Evolutionary conservation across 169 alveolate species (phyloP), one percentile per base, ranked within the genome.

Genomic region (Plasmodium ovale): DNA sequence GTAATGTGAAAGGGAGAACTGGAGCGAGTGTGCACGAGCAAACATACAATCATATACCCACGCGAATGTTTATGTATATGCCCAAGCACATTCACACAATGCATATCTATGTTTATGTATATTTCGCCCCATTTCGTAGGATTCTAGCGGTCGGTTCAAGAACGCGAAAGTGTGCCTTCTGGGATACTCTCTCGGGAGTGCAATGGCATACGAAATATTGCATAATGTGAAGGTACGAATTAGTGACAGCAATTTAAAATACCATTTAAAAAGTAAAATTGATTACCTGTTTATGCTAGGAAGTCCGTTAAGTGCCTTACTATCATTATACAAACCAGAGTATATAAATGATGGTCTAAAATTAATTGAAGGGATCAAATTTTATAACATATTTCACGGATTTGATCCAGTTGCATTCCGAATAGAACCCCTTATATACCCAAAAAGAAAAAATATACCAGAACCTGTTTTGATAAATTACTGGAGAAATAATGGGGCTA

Each of bases 101-200:
- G 51, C 56, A 47, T 62, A 1, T 62, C n/a, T 62, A 16, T 31
- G 25, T 51, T 59, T 29, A n/a, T 44, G 19, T 73, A n/a, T 25
- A 3, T n/a, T 33, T 5, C 0, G 5, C 1, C 12, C 9, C 16
- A n/a, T 0, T 44, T 59, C 56, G 19, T 88, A 95, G 82, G 96
- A 95, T 73, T 88, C 92, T n/a, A 88, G 93, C 23, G 96, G 95
- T 12, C 68, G 85, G 35, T 93, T 94, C 56, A 92, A 84, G 42
- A 62, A 94, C 19, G 70, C 97, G 23, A 95, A 95, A 65, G 87
- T 95, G 19, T 96, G 93, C 21, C 64, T 94, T 16, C 88, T 95
- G 42, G 97, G 97, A 2, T 95, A 95, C 47, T 95, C 97, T 4
- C 51, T 95, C 88, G 97, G 97, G n/a, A 93, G 96, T 33, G 94